Conservation (phyloP, 805 yeast genomes). For the Candida taoyuanica region DNA sequence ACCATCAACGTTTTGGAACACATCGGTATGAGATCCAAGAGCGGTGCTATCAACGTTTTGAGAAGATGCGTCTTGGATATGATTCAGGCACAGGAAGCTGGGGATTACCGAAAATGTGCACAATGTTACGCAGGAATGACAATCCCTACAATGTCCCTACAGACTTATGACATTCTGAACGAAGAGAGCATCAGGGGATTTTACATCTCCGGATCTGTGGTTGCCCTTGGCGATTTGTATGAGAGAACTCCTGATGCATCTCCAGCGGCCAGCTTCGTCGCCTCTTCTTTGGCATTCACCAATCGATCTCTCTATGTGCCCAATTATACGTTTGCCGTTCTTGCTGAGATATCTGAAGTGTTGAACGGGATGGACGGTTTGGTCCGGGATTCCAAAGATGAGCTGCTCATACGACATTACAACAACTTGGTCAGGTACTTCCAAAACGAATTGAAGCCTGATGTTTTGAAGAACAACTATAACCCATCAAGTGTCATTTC, state of each 20-base stretch:
- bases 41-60: constrained; percentile 8
- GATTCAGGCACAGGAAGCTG: constrained; percentile 11
- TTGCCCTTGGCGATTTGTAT: constrained; percentile 17
- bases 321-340: constrained; percentile 13
- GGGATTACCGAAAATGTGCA: constrained; percentile 9
- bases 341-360: constrained; percentile 17
- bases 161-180: constrained; percentile 14
- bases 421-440: constrained; percentile 11
- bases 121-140: constrained; percentile 4
- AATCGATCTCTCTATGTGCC: constrained; percentile 19
- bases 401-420: constrained; percentile 5
- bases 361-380: constrained; percentile 9
- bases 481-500: constrained; percentile 12
- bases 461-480: not conserved
- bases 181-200: constrained; percentile 10
- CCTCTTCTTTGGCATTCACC: constrained; percentile 4
- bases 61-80: constrained; percentile 10
- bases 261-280: constrained; percentile 16
- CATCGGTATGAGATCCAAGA: constrained; percentile 6
- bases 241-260: constrained; percentile 12
- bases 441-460: constrained; percentile 3
- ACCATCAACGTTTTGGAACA: constrained; percentile 4
- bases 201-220: constrained; percentile 17
- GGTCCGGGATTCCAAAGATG: constrained; percentile 13
- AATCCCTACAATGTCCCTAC: constrained; percentile 17